phyloP scores from a whole-genome alignment of 768 basidiomycete genomes.

The Mrakia hoshinonis region DNA sequence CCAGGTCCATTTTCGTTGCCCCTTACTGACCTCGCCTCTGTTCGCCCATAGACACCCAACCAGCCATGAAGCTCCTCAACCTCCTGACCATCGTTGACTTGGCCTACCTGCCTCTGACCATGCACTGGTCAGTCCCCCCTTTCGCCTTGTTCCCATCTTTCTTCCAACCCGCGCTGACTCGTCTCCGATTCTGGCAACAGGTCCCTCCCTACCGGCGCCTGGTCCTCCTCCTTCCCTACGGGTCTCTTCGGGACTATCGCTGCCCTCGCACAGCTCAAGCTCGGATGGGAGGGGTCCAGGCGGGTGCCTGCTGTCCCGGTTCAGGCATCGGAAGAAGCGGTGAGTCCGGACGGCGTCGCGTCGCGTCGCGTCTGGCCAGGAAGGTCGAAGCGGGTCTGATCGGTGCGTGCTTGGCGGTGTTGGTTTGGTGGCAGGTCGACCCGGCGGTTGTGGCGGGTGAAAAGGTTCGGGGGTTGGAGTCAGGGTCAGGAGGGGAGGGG shows the following conservation, averaged over 20 bases:
- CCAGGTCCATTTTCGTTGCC: background rate
- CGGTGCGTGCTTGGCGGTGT: no score
- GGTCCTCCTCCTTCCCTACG: conserved; percentile 16
- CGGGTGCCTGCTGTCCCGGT: no score
- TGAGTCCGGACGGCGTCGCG: no score
- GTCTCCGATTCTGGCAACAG: background rate
- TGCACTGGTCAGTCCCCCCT: conserved; percentile 61
- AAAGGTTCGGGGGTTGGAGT: no score
- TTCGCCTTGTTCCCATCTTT: background rate
- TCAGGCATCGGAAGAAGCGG: no score
- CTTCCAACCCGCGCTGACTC: background rate
- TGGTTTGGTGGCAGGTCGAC: no score
- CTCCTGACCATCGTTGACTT: conserved; percentile 53
- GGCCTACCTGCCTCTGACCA: conserved; percentile 67
- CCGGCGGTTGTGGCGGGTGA: no score
- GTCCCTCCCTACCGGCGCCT: conserved; percentile 21
- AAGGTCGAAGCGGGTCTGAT: no score
- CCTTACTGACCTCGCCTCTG: background rate
- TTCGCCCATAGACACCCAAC: background rate
- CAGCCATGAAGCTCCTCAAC: background rate
- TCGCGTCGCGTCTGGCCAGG: no score
- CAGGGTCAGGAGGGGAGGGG: no score
- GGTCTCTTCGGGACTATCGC: conserved; percentile 28
- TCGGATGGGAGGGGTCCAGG: conserved; percentile 13
- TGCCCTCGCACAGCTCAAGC: conserved; percentile 21